Base-by-base conservation (phyloP, 2,329 filamentous ascomycete genomes). In the Cladosporium oxysporum region DNA sequence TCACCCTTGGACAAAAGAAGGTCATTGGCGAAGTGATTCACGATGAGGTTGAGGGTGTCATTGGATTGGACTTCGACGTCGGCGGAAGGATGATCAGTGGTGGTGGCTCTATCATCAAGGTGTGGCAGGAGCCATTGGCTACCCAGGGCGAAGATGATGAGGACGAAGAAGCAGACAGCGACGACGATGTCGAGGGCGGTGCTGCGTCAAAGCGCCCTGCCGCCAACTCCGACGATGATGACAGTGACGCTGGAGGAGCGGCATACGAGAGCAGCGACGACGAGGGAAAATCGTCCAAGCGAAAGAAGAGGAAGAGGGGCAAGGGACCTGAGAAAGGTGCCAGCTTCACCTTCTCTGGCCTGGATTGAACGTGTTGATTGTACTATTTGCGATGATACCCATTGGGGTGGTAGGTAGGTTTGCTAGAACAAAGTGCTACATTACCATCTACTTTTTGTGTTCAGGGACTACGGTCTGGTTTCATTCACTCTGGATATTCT, bases 81-180 rank as follows among this genome's bases (percentile, higher is more conserved):
- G 87, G 89, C 61, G 91, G 93, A 55, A 85, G 95, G 55, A 87
- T 99, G 83, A 92, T 99, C 71, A 96, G 89, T 73, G 93, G 92
- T 12, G 95, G 95, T 63, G 95, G 95, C 0, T 86, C 85, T 71
- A 88, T 88, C 0, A 86, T 99, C 69, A 97, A 97, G 78, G 89
- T 98, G 1, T 99, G 95, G 95, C 88, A 88, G 67, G 88, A 95
- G 75, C 86, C 89, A 67, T 82, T 85, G n/a, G 82, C 82, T 66
- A 76, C 83, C 2, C 83, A 85, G 26, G 82, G 80, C 1, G 83
- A 83, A 0, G 84, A 85, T 0, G 52, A 55, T 16, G 52, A 55
- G 52, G 52, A 55, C 2, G 83, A 82, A 0, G 83, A 80, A 28
- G 79, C 71, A 21, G 81, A 82, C 0, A 62, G 60, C 26, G 60